Conservation (phyloP, 495 filamentous ascomycete genomes). For the Penicillium paradoxum region DNA sequence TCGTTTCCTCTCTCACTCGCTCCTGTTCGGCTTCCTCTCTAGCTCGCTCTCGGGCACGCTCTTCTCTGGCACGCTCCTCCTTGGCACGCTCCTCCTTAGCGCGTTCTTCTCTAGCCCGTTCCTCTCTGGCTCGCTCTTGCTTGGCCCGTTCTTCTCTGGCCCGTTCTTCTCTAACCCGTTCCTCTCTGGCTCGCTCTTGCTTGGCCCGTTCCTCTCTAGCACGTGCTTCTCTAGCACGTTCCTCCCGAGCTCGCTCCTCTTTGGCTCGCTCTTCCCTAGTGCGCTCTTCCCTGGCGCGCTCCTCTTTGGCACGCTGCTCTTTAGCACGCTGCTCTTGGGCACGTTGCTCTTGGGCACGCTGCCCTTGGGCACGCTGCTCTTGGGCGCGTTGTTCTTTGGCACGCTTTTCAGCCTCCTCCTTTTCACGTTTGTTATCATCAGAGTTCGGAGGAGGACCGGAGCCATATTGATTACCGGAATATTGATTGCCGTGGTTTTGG, state of each 20-base stretch:
- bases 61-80: slow-evolving; percentile 12
- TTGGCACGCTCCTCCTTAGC: slow-evolving; percentile 5
- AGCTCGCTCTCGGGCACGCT: slow-evolving; percentile 14
- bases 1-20: slow-evolving; percentile 65
- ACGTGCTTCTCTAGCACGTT: neutral
- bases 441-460: slow-evolving; percentile 20
- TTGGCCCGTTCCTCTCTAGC: neutral
- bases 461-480: slow-evolving; percentile 35
- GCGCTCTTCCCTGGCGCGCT: neutral
- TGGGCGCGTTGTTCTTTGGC: neutral
- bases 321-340: neutral
- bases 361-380: slow-evolving; percentile 1
- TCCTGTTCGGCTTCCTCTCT: slow-evolving; percentile 57
- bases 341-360: neutral
- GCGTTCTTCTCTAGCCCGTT: slow-evolving; percentile 6
- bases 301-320: neutral
- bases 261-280: slow-evolving; percentile 1
- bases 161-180: neutral
- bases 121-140: slow-evolving; percentile 9
- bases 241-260: neutral
- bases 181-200: neutral
- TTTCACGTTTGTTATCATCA: slow-evolving; percentile 13
- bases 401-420: slow-evolving; percentile 9
- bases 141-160: neutral
- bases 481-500: slow-evolving; percentile 28